These are phyloP conservation scores for Aspergillus quadricinctus DNA, from an alignment of 2,329 filamentous ascomycete genomes.

Conservation along the genomic window DNA sequence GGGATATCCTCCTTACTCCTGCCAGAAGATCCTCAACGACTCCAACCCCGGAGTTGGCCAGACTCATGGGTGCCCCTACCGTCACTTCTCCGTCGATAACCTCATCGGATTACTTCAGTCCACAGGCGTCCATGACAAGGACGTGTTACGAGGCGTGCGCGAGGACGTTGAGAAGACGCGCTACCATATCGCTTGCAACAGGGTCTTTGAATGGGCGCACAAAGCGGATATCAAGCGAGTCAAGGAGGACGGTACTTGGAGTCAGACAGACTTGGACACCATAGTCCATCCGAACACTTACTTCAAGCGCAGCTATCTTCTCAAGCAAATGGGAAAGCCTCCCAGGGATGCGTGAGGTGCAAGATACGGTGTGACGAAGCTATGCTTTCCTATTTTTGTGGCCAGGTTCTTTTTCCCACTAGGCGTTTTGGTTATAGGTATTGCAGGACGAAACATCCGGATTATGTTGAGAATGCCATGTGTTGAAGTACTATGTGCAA, in stretches of 20 bases:
- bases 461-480: background rate
- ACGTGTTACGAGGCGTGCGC: conserved; percentile 72
- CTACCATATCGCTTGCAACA: conserved; percentile 93
- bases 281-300: conserved; percentile 98
- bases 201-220: conserved; percentile 87
- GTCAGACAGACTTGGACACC: conserved; percentile 75
- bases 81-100: conserved; percentile 88
- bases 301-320: conserved; percentile 87
- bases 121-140: conserved; percentile 73
- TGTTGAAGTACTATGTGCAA: conserved; percentile 1
- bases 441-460: background rate
- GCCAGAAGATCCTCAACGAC: conserved; percentile 91
- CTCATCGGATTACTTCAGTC: conserved; percentile 69
- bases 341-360: conserved; percentile 42
- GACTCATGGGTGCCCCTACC: conserved; percentile 91
- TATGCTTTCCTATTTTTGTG: conserved; percentile 13
- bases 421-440: conserved; percentile 15
- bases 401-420: conserved; percentile 1
- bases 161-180: conserved; percentile 86
- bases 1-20: conserved; percentile 87
- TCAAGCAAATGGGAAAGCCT: conserved; percentile 69
- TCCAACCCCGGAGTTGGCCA: conserved; percentile 82
- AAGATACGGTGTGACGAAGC: conserved; percentile 48
- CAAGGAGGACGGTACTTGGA: conserved; percentile 69
- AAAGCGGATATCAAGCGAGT: conserved; percentile 72